phyloP scores from a whole-genome alignment of 148 eudicot species.

The Arctostaphylos glauca region DNA sequence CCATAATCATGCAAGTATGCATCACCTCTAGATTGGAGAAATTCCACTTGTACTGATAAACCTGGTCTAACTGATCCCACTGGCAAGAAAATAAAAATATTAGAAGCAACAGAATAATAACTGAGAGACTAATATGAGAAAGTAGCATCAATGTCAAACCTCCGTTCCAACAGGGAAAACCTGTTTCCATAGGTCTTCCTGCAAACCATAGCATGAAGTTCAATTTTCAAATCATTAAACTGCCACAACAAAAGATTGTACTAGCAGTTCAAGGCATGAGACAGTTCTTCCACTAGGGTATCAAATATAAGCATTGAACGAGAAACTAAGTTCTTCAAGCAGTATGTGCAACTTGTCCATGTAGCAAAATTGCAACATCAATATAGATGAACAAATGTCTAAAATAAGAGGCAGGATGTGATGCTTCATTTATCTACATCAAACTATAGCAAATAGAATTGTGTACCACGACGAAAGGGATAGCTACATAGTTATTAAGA shows the following conservation, averaged over 20 bases:
- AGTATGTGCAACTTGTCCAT: neutral
- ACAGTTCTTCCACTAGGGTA: neutral
- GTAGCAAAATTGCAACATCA: neutral
- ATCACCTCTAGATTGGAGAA: slow-evolving; percentile 79
- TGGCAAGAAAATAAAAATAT: slow-evolving; percentile 29
- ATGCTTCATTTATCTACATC: neutral
- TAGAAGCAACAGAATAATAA: neutral
- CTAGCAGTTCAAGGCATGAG: neutral
- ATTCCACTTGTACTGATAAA: slow-evolving; percentile 87
- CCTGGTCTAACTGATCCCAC: slow-evolving; percentile 93
- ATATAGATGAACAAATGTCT: neutral
- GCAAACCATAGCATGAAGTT: slow-evolving; percentile 25
- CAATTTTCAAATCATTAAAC: neutral
- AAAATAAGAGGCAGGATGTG: neutral
- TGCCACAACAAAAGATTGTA: neutral
- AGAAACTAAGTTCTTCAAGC: neutral
- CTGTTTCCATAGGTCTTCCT: slow-evolving; percentile 98
- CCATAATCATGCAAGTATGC: slow-evolving; percentile 16
- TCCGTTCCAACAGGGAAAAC: slow-evolving; percentile 98
- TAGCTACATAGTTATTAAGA: neutral
- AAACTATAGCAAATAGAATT: neutral
- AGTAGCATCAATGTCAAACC: slow-evolving; percentile 36
- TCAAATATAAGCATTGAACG: neutral
- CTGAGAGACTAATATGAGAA: neutral
- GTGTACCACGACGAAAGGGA: neutral